These are phyloP conservation scores for Chaetomiaceae sp. DNA, from an alignment of 2,329 filamentous ascomycete genomes.

Conservation along the genomic window DNA sequence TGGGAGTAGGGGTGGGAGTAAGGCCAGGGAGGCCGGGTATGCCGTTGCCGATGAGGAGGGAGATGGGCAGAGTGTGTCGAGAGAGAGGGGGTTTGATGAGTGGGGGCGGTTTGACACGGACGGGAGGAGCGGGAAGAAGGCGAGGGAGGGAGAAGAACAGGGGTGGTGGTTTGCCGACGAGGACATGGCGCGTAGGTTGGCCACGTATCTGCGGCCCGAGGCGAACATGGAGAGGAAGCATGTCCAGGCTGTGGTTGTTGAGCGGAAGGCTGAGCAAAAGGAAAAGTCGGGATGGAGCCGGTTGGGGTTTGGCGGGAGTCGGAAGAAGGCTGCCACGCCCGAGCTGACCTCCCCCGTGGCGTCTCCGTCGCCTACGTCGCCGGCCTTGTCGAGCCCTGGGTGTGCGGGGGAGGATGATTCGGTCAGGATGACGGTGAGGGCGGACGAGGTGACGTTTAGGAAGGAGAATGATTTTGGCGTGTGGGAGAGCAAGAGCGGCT, in stretches of 20 bases:
- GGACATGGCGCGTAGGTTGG: constrained; percentile 41
- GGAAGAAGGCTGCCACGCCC: constrained; percentile 17
- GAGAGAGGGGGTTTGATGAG: constrained; percentile 35
- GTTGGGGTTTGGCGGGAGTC: constrained; percentile 32
- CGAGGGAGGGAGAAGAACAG: too few relatives aligned
- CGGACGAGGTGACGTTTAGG: constrained; percentile 48
- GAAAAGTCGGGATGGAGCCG: constrained; percentile 22
- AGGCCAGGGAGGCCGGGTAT: constrained; percentile 17
- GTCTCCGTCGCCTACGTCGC: constrained; percentile 7
- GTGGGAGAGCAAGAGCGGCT: constrained; percentile 47
- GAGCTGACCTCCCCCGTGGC: constrained; percentile 1
- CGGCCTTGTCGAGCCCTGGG: constrained; percentile 5
- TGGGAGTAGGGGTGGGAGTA: constrained; percentile 20
- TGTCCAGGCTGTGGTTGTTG: constrained; percentile 30
- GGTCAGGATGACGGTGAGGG: constrained; percentile 38
- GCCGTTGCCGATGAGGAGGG: constrained; percentile 16
- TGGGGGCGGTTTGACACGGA: constrained; percentile 39
- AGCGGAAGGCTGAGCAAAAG: constrained; percentile 32
- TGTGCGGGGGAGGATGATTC: constrained; percentile 14
- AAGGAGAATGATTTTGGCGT: constrained; percentile 47
- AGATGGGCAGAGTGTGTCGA: background rate
- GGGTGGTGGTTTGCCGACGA: constrained; percentile 47
- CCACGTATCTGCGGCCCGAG: constrained; percentile 39
- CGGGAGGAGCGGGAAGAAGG: constrained; percentile 24
- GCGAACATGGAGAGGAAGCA: constrained; percentile 27